Conservation (phyloP, 257 asterid genomes). For the Ballota nigra region DNA sequence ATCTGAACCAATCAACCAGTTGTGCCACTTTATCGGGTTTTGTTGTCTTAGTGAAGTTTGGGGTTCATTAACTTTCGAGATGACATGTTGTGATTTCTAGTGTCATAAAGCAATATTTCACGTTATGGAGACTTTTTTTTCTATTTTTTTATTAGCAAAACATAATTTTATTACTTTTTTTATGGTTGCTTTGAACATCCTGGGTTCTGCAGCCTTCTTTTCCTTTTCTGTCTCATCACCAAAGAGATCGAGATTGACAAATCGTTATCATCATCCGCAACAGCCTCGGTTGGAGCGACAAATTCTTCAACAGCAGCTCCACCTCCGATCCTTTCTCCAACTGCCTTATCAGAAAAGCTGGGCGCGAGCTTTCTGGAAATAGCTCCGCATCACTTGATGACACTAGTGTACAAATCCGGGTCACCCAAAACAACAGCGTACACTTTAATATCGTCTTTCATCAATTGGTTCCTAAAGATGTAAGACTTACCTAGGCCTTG, state of each 20-base stretch:
- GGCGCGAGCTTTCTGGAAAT: conserved; percentile 55
- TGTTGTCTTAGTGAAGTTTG: too few species aligned
- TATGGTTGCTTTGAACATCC: conserved; percentile 75
- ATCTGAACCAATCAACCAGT: too few species aligned
- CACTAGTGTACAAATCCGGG: conserved; percentile 71
- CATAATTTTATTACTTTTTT: too few species aligned
- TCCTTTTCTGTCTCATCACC: conserved; percentile 99
- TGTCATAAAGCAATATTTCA: too few species aligned
- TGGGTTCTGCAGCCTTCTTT: conserved; percentile 88
- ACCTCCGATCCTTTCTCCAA: conserved; percentile 71
- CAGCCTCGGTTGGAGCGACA: conserved; percentile 42
- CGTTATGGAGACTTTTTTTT: too few species aligned
- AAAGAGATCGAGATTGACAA: conserved; percentile 86
- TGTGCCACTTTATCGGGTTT: too few species aligned
- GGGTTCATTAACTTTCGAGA: too few species aligned
- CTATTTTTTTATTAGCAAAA: too few species aligned
- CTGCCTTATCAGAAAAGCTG: conserved; percentile 86
- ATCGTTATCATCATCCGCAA: conserved; percentile 66
- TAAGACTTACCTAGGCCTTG: conserved; percentile 66
- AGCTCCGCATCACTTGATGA: conserved; percentile 69
- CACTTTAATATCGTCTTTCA: conserved; percentile 78
- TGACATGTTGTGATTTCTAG: too few species aligned
- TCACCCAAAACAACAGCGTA: conserved; percentile 49
- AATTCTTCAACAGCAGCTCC: conserved; percentile 46
- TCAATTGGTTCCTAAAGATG: conserved; percentile 58